Evolutionary conservation across 2,329 filamentous ascomycete species (phyloP).

Genomic region (Fusarium pseudoanthophilum): DNA sequence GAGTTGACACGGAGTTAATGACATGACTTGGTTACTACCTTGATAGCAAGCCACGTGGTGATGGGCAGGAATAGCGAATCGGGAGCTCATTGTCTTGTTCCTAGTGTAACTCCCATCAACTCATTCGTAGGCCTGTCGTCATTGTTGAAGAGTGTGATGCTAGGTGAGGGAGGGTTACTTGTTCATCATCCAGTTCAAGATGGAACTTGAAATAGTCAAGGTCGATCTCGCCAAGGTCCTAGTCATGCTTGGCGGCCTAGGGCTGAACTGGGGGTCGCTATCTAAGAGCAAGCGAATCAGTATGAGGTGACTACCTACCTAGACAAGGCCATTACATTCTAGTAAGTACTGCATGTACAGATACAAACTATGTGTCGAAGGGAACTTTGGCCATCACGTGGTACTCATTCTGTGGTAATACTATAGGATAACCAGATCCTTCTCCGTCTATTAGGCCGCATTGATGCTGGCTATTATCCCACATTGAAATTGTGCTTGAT

Average conservation of each 20-base stretch:
- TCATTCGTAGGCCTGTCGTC: not conserved
- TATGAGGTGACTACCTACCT: not conserved
- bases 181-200: not conserved
- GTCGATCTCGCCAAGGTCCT: not conserved
- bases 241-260: not conserved
- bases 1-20: not conserved
- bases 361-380: not conserved
- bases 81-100: not conserved
- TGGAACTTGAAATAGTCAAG: not conserved
- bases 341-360: not conserved
- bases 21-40: not conserved
- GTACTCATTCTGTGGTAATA: too few relatives aligned
- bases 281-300: not conserved
- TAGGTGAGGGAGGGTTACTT: not conserved
- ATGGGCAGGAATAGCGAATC: slow-evolving; percentile 1
- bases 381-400: not conserved
- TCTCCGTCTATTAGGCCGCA: not conserved
- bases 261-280: not conserved
- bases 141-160: not conserved
- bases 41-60: not conserved
- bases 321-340: not conserved
- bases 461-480: not conserved
- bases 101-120: not conserved
- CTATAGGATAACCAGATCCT: not conserved
- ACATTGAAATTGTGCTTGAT: too few relatives aligned